Evolutionary conservation across 805 yeast genomes (phyloP), one percentile per base, ranked within the genome.

Genomic region (Ogataea polymorpha): DNA sequence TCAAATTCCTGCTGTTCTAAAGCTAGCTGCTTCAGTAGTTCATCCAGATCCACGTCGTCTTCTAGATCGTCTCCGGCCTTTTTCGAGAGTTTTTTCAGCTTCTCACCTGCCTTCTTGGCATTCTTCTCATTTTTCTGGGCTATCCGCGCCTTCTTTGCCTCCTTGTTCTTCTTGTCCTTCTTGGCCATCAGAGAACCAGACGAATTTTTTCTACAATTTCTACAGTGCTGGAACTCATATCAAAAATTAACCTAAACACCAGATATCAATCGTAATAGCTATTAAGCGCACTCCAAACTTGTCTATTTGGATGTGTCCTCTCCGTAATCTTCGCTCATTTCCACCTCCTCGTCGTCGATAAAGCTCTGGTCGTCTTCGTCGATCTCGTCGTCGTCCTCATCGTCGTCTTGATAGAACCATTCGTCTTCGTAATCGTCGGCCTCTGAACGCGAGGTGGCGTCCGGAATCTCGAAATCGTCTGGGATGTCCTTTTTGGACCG

Each of bases 401-500:
- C 84, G 16, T 77, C 80, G 43, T 80, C 82, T 51, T 77, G 85
- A 35, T 79, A 83, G 21, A 70, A 77, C 40, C 68, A 79, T 39
- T 70, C 79, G 12, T 57, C 57, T 36, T 82, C 83, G 41, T 77
- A 78, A 36, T 67, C 69, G 34, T 69, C 74, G 32, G 66, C 61
- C 25, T 69, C 79, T 43, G 69, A 71, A 46, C 58, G 58, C 23
- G 59, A 54, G 12, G 51, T 59, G 51, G 36, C 53, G 50, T 58
- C 77, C 23, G 96, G 96, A 77, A 89, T 80, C 31, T 73, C 73
- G 57, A 88, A 90, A 37, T 86, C 97, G 32, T 73, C 78, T 18
- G 98, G 98, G 35, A 90, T 88, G 62, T 88, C 93, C 43, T 77
- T 76, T 58, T 84, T 85, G 29, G 95, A 84, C 54, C 84, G 72